Evolutionary conservation across 306 rosid species (phyloP), one percentile per base, ranked within the genome.

Genomic region (Cicer chorassanicum): DNA sequence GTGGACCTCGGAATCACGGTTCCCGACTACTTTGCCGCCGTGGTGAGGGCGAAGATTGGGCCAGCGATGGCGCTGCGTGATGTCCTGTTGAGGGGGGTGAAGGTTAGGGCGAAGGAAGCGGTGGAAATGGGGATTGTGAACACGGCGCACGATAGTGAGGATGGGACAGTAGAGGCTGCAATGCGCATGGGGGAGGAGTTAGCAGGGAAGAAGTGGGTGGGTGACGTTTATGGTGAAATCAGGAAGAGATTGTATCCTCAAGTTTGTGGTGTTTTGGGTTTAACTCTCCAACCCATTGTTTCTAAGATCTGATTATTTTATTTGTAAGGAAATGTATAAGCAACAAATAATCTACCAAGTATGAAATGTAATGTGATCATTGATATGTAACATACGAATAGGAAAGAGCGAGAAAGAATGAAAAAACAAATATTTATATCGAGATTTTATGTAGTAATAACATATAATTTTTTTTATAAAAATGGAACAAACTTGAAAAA

Each of bases 221-320:
- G 86, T 5, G 87, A 88, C 1, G 86, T 73, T 19, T 90, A 80
- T 34, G 82, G 82, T 1, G 87, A 83, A 75, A 83, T 90, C 5
- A 77, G 96, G 78, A 90, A 77, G 83, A 85, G 92, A n/a, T 38
- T 90, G 86, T 88, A 76, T 13, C 89, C 89, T 10, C 78, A 81
- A 21, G 8, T 81, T 8, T 84, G 83, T 48, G 71, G 7, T 6
- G 65, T 82, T 39, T 60, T 89, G 36, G 86, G 86, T 21, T 57
- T 87, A 15, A 34, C 42, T 8, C 65, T 11, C 16, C 24, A 2
- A 29, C 42, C 42, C 43, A 6, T 59, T 59, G 5, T 59, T 34
- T 59, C 65, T 9, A 59, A 59, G 18, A 59, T 59, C 5, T 59
- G 42, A 24, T 29, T 4, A 57, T 57, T 24, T 57, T 7, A 3